Evolutionary conservation across 164 flowering plant genomes (phyloP).

Genomic region (Tetrastigma voinierianum): DNA sequence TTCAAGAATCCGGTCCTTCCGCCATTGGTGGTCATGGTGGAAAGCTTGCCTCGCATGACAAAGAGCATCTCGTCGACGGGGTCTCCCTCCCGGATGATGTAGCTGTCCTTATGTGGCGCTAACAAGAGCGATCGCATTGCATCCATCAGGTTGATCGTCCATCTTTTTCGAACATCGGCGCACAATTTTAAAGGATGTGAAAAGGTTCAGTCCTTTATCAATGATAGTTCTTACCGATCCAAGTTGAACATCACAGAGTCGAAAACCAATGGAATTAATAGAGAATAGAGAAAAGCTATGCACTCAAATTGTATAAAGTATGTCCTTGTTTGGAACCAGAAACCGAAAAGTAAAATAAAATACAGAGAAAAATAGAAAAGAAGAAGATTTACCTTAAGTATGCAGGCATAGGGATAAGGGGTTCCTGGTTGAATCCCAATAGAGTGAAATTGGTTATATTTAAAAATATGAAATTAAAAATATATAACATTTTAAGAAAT

Average conservation of each 20-base stretch:
- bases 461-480: too few relatives aligned
- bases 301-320: too few relatives aligned
- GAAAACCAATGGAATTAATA: neutral
- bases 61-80: constrained; percentile 96
- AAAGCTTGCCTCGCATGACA: constrained; percentile 83
- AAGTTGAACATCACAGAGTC: neutral
- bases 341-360: too few relatives aligned
- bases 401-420: too few relatives aligned
- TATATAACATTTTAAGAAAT: too few relatives aligned
- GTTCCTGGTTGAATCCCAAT: too few relatives aligned
- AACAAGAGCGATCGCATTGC: constrained; percentile 93
- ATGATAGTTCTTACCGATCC: too few relatives aligned
- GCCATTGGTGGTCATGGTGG: constrained; percentile 80
- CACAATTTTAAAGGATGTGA: constrained; percentile 16
- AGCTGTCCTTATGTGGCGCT: constrained; percentile 70
- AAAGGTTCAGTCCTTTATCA: too few relatives aligned
- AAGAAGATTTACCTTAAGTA: too few relatives aligned
- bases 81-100: constrained; percentile 88
- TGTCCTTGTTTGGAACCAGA: too few relatives aligned
- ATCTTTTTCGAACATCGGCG: constrained; percentile 92
- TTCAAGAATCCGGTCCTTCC: constrained; percentile 94
- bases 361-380: too few relatives aligned
- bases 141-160: constrained; percentile 90
- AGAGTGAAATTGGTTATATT: too few relatives aligned
- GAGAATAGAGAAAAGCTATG: neutral